Evolutionary conservation across 108 stramenopile species (phyloP).

Genomic region (Thalassiosira profunda): DNA sequence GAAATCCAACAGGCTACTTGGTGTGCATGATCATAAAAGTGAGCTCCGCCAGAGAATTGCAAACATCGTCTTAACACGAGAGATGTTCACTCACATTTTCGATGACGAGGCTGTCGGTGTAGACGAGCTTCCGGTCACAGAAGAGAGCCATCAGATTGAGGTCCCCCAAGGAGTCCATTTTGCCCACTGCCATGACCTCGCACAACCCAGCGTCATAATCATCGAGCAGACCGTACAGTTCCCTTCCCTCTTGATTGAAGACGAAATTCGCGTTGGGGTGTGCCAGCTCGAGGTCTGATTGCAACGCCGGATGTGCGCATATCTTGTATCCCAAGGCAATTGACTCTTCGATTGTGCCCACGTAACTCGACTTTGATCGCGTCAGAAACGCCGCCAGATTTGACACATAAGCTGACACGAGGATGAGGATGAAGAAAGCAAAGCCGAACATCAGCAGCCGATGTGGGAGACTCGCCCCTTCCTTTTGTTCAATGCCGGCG

Average conservation of each 20-base stretch:
- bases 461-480: not conserved
- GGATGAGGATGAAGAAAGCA: not conserved
- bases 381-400: constrained; percentile 5
- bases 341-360: not conserved
- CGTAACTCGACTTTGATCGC: not conserved
- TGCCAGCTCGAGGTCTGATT: not conserved
- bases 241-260: not conserved
- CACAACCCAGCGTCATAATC: constrained; percentile 1
- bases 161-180: no score
- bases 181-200: not conserved
- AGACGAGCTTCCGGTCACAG: no score
- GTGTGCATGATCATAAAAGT: no score
- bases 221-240: not conserved
- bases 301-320: constrained; percentile 4
- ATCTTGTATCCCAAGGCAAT: not conserved
- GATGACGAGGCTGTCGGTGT: no score
- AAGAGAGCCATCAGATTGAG: no score
- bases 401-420: constrained; percentile 1
- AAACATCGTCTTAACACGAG: no score
- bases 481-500: not conserved
- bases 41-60: no score
- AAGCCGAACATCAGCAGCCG: constrained; percentile 4
- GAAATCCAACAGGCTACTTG: constrained; percentile 23
- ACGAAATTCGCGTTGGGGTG: not conserved
- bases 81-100: no score